Evolutionary conservation across 345 rosid species (phyloP), one percentile per base, ranked within the genome.

Genomic region (Conringia planisiliqua): DNA sequence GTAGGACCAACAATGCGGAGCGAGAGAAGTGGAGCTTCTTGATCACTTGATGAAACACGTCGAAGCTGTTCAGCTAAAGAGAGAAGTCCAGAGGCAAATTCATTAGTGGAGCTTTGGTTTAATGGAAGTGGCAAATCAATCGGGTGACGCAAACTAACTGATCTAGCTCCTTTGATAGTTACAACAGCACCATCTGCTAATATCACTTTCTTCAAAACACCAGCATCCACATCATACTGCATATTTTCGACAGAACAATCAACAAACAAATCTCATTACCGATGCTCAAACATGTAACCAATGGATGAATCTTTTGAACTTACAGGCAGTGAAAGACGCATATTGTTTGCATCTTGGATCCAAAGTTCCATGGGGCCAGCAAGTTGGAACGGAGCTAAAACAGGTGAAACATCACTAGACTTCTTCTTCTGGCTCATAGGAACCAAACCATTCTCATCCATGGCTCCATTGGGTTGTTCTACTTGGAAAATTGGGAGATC

Each of bases 191-290:
- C 97, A 72, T 95, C 97, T 13, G 93, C 94, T 56, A 95, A 62
- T 17, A 90, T 83, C 36, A 95, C 97, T 74, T 95, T 95, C 85
- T 85, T 95, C 93, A 95, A 73, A 17, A 90, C 78, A 29, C 97
- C 97, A 38, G 94, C 97, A 80, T 95, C 99, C 40, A 95, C 99
- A 79, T 95, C 99, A 78, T 92, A 97, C 97, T 95, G 85, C 87
- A 86, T 0, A 17, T n/a, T 64, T 2, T 3, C 0, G 7, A 75
- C 69, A 68, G 8, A 78, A 2, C 24, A 79, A 58, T 62, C 72
- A 70, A 71, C 11, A 46, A 11, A 30, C 30, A 62, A 58, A 39
- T 18, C 29, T 12, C 30, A 36, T 38, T 0, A 7, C 16, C 2
- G 26, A 35, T 5, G 10, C 6, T 58, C 46, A 55, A 47, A 42